Evolutionary conservation across 2,329 filamentous ascomycete genomes (phyloP).

Genomic region (Fusarium zealandicum): DNA sequence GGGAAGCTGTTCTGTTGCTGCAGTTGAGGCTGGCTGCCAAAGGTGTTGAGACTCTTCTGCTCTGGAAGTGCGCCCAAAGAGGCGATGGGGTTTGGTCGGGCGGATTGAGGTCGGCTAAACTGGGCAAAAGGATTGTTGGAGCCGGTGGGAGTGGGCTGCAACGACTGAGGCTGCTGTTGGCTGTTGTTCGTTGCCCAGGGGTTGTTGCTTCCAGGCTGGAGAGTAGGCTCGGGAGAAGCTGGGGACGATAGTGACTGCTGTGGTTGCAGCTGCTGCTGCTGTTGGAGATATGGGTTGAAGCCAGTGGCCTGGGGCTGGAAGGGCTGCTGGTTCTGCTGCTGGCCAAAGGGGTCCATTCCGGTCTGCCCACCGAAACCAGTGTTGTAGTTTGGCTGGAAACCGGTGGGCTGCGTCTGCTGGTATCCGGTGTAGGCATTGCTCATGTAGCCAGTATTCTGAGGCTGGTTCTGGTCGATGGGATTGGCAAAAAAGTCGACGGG

Average conservation of each 20-base stretch:
- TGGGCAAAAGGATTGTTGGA: constrained; percentile 98
- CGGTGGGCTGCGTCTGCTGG: constrained; percentile 56
- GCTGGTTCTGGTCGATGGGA: constrained; percentile 78
- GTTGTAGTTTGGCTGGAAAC: constrained; percentile 65
- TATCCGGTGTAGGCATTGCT: constrained; percentile 63
- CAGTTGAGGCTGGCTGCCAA: constrained; percentile 55
- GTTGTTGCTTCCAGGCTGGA: constrained; percentile 88
- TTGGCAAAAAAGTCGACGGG: constrained; percentile 98
- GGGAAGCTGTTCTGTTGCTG: constrained; percentile 49
- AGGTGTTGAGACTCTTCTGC: constrained; percentile 75
- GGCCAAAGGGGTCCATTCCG: constrained; percentile 73
- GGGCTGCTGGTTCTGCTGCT: constrained; percentile 53
- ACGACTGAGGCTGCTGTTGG: constrained; percentile 64
- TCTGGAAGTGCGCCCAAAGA: constrained; percentile 80
- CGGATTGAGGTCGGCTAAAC: constrained; percentile 66
- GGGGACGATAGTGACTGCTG: constrained; percentile 52
- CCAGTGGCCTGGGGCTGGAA: constrained; percentile 62
- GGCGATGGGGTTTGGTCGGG: constrained; percentile 64
- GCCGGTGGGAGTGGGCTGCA: constrained; percentile 86
- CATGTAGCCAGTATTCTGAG: constrained; percentile 80
- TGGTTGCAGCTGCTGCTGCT: constrained; percentile 50
- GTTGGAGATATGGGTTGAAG: constrained; percentile 60
- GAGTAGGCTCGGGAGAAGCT: constrained; percentile 63
- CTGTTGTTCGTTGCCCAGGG: constrained; percentile 79
- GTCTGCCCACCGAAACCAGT: constrained; percentile 73